phyloP scores from a whole-genome alignment of 2,329 filamentous ascomycete genomes.

The Cercospora janseana region DNA sequence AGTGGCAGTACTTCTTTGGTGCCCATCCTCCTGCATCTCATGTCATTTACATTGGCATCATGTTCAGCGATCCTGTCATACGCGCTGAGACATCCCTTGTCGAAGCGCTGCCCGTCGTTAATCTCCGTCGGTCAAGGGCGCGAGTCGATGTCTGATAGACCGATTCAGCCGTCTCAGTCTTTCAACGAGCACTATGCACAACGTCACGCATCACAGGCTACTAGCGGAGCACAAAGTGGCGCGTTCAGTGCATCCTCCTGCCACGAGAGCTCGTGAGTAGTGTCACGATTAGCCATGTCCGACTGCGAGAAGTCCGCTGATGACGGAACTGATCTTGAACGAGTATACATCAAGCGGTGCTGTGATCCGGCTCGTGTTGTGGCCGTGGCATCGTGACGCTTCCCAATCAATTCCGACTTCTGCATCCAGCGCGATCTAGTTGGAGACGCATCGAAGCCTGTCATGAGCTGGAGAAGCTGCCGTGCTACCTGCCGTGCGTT shows the following conservation, averaged over 20 bases:
- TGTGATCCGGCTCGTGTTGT: background rate
- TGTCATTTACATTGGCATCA: too few species aligned
- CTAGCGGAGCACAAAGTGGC: background rate
- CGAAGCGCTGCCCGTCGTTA: background rate
- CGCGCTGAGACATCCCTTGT: background rate
- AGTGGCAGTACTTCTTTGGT: too few species aligned
- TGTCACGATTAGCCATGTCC: conserved; percentile 13
- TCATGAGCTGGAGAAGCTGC: background rate
- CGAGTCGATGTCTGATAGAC: background rate
- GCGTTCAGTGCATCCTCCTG: background rate
- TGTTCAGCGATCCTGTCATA: background rate
- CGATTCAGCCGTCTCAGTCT: background rate
- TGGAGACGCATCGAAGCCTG: background rate
- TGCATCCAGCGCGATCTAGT: background rate
- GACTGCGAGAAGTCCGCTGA: background rate
- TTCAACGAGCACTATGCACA: background rate
- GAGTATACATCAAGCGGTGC: background rate
- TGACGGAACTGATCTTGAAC: background rate
- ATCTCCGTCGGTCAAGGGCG: conserved; percentile 5
- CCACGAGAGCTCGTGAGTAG: conserved; percentile 10
- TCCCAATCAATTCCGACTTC: background rate
- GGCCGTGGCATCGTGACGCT: background rate
- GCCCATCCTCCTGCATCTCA: too few species aligned
- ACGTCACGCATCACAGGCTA: conserved; percentile 3
- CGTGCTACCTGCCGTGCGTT: background rate